Base-by-base conservation (phyloP, 352 stramenopile genomes). In the Phytopythium boreale region DNA sequence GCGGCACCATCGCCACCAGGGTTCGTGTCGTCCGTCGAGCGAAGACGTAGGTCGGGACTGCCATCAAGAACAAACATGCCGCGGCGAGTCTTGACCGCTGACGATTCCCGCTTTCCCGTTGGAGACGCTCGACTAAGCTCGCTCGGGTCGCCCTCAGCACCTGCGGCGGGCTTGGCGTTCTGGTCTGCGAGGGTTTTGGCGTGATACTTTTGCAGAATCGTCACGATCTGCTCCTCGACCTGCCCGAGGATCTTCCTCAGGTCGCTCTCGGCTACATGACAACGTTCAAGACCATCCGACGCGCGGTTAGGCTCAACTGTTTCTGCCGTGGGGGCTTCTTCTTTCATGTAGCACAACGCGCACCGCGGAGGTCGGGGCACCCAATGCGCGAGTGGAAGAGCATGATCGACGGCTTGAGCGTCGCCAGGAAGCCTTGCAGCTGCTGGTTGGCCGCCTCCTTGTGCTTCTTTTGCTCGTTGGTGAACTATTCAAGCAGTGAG, bases 181-280 rank as follows among this genome's bases (percentile, higher is more conserved):
- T 75, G 79, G 57, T 76, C 84, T 8, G 71, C 65, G 47, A 83
- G 74, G 6, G 75, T 76, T 69, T 92, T 94, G 15, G 71, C 47
- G 57, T 88, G 78, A 53, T 88, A 89, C 12, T 77, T 81, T 68
- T 92, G 83, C 37, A 94, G 59, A 14, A 92, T 64, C 0, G 67
- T 68, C 34, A 89, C 79, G 36, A 91, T 75, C 57, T 92, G 83
- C 47, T 91, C 83, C 70, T 94, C 85, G 39, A 92, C 82, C 43
- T 92, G 81, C 1, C 85, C 82, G 14, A 94, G 63, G 19, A 90
- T 69, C 55, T 88, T 86, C 56, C 88, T 92, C 72, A 92, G 80
- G 49, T 90, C 78, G 43, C 71, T 72, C 43, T 89, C 85, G 36
- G 77, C 81, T 89, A 36, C 20, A 36, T 15, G 15, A 5, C 41